Conservation (phyloP, 2,329 filamentous ascomycete species). For the Verticillium klebahnii region DNA sequence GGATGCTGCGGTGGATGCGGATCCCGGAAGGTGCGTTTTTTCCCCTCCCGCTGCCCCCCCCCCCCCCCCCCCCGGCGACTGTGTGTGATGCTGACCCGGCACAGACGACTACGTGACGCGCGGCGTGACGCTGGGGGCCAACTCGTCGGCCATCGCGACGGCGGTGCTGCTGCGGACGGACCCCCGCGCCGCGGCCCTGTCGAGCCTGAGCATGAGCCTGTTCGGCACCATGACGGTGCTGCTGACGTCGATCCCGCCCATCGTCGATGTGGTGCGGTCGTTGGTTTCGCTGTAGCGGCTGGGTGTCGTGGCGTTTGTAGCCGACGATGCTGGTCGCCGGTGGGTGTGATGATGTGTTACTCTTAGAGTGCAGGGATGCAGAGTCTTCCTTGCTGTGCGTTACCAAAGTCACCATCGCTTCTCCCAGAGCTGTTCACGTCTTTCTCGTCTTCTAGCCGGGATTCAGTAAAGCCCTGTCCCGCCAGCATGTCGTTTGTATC, state of each 20-base stretch:
- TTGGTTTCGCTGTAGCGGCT: constrained; percentile 30
- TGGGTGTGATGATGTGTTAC: too few species aligned
- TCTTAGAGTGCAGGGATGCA: too few species aligned
- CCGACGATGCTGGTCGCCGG: too few species aligned
- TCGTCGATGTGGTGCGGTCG: constrained; percentile 41
- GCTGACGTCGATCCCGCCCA: constrained; percentile 51
- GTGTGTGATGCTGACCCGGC: neutral
- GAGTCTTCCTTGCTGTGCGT: too few species aligned
- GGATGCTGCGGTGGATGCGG: constrained; percentile 41
- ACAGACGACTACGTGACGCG: constrained; percentile 58
- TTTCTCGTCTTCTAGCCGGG: too few species aligned
- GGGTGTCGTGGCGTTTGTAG: too few species aligned
- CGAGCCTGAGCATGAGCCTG: constrained; percentile 55
- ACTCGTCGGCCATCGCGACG: constrained; percentile 56
- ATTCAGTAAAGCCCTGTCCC: too few species aligned
- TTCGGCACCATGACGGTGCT: constrained; percentile 56
- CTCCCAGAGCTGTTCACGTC: too few species aligned
- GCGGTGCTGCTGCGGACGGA: constrained; percentile 52
- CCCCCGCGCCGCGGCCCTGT: constrained; percentile 54
- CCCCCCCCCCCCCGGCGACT: neutral
- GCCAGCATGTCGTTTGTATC: too few species aligned
- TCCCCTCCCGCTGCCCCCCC: too few species aligned
- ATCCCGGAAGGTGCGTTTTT: constrained; percentile 46
- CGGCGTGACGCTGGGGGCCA: constrained; percentile 57
- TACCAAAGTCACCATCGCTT: too few species aligned